Conservation (phyloP, 768 basidiomycete species). For the Antrodiella citrinella region DNA sequence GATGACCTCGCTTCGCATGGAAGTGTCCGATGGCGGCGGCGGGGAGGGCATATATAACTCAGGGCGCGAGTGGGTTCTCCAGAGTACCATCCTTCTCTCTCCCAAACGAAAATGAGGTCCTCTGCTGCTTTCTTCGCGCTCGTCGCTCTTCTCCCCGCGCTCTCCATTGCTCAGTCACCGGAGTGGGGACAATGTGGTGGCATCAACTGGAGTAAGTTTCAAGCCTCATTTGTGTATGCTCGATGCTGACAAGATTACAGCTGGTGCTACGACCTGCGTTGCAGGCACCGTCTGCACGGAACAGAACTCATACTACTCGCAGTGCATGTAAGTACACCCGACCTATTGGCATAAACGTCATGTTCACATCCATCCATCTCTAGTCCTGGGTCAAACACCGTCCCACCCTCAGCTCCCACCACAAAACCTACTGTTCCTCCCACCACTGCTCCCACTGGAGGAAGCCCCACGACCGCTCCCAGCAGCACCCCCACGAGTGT, state of each 20-base stretch:
- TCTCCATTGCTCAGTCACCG: constrained; percentile 35
- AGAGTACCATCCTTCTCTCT: constrained; percentile 13
- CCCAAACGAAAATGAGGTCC: constrained; percentile 32
- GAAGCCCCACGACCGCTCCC: constrained; percentile 18
- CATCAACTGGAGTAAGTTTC: constrained; percentile 38
- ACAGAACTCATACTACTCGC: constrained; percentile 26
- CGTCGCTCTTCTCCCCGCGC: constrained; percentile 34
- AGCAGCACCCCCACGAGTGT: constrained; percentile 23
- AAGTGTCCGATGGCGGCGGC: neutral
- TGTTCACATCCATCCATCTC: neutral
- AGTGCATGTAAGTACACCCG: constrained; percentile 22
- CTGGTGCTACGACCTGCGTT: constrained; percentile 26
- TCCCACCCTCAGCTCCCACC: constrained; percentile 10
- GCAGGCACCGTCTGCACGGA: constrained; percentile 24
- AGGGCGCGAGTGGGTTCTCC: neutral
- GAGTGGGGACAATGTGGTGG: constrained; percentile 50
- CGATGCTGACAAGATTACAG: constrained; percentile 9
- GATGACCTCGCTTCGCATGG: neutral
- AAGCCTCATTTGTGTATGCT: constrained; percentile 4
- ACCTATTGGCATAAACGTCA: neutral
- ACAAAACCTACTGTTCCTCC: constrained; percentile 10
- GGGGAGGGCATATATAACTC: neutral
- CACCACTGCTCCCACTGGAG: constrained; percentile 7
- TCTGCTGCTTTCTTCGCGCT: constrained; percentile 33
- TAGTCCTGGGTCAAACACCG: constrained; percentile 9